A percentile compares a stretch with the other conserved stretches of the same genome.
These are phyloP conservation scores for Colletotrichum higginsianum DNA, from an alignment of 2,329 filamentous ascomycete genomes.

Conservation along the genomic window DNA sequence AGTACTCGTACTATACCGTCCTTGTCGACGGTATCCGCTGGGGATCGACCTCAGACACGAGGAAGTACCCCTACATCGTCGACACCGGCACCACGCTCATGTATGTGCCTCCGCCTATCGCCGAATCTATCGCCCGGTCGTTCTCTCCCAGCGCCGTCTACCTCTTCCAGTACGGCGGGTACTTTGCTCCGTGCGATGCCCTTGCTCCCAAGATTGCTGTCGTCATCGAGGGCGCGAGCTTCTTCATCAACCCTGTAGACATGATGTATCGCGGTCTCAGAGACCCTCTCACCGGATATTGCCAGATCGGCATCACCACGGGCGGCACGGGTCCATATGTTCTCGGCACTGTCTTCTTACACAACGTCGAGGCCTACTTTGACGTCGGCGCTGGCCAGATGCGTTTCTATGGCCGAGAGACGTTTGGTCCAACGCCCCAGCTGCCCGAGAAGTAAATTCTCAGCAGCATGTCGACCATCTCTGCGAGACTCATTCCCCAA, in stretches of 20 bases:
- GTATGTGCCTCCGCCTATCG: conserved; percentile 65
- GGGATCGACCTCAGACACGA: conserved; percentile 57
- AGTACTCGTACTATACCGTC: conserved; percentile 69
- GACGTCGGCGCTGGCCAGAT: conserved; percentile 63
- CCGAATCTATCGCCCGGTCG: conserved; percentile 61
- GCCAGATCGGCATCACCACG: conserved; percentile 62
- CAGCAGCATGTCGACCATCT: background rate
- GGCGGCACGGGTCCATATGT: conserved; percentile 64
- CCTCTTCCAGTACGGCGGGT: conserved; percentile 62
- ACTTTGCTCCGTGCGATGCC: conserved; percentile 65
- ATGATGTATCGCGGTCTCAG: conserved; percentile 61
- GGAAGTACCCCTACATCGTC: conserved; percentile 64
- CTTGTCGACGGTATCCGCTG: conserved; percentile 64
- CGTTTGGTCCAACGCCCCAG: conserved; percentile 34
- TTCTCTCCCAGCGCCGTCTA: conserved; percentile 65
- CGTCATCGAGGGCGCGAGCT: conserved; percentile 59
- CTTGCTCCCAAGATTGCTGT: conserved; percentile 62
- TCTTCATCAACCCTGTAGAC: conserved; percentile 64
- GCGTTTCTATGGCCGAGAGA: conserved; percentile 56
- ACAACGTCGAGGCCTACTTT: conserved; percentile 66
- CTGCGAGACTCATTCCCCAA: background rate
- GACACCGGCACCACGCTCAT: conserved; percentile 68
- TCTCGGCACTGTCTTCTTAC: conserved; percentile 65
- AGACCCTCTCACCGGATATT: conserved; percentile 63
- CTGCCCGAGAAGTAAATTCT: conserved; percentile 23